Evolutionary conservation across 768 basidiomycete species (phyloP).

Genomic region (Hypholoma fasciculare): DNA sequence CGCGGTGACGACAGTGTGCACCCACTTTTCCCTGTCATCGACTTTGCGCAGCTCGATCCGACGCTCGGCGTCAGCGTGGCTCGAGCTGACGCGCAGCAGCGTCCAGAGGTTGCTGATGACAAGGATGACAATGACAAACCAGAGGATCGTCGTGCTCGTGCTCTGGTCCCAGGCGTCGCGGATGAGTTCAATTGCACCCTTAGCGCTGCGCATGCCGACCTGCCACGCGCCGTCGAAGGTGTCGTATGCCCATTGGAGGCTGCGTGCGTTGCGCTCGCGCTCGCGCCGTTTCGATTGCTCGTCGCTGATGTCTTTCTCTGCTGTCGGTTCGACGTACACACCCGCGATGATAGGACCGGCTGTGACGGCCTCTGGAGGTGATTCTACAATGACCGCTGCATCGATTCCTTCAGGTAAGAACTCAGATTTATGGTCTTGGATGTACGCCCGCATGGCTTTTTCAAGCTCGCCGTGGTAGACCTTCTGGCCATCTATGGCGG

Average conservation of each 20-base stretch:
- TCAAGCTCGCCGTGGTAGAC: constrained; percentile 83
- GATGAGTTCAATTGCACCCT: constrained; percentile 75
- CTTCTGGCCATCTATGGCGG: constrained; percentile 90
- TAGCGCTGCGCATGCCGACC: constrained; percentile 70
- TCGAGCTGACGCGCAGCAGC: constrained; percentile 40
- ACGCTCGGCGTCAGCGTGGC: constrained; percentile 41
- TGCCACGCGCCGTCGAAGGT: constrained; percentile 76
- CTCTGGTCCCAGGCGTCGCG: constrained; percentile 80
- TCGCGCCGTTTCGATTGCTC: constrained; percentile 58
- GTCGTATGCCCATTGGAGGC: constrained; percentile 87
- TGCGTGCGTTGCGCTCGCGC: constrained; percentile 67
- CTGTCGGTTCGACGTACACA: constrained; percentile 11
- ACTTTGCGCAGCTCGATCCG: constrained; percentile 50
- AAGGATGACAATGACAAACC: constrained; percentile 69
- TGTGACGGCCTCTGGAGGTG: constrained; percentile 3
- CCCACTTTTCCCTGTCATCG: constrained; percentile 75
- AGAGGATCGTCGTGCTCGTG: constrained; percentile 68
- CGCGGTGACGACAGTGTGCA: constrained; percentile 70
- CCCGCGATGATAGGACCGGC: constrained; percentile 12
- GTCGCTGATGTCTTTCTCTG: constrained; percentile 24
- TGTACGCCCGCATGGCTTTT: constrained; percentile 83
- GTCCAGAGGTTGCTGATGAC: constrained; percentile 81
- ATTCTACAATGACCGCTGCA: constrained; percentile 33
- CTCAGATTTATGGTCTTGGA: constrained; percentile 85
- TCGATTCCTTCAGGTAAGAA: constrained; percentile 86